Base-by-base conservation (phyloP, 176 grass and related monocot genomes). In the Eleusine indica region DNA sequence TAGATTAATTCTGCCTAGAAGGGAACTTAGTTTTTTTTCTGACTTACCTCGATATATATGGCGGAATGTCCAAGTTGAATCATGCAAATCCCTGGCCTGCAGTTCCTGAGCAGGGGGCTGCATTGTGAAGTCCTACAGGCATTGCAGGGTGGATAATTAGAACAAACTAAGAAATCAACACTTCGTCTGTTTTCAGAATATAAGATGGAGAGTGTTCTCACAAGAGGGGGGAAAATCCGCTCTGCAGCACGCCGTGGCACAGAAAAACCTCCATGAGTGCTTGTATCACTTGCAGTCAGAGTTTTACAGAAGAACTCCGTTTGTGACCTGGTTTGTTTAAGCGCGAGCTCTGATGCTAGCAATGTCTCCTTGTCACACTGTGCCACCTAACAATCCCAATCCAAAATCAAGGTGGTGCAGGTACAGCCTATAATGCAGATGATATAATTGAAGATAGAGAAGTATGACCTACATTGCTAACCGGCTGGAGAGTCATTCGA, bases 221-320 rank as follows among this genome's bases (percentile, higher is more conserved):
- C 93, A 83, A 94, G 90, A 86, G 54, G 87, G 65, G 90, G 87
- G 11, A 94, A 94, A 66, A 88, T 90, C 48, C 88, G 87, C 88
- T 94, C 93, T 1, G 93, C 93, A 54, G 93, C 79, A 65, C 90
- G 87, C 13, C 93, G 85, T 80, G 93, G 93, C 57, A 94, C 93
- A 30, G 93, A 94, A 83, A 94, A 94, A 43, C 93, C 93, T 84
- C 93, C 93, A 60, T 94, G 93, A 35, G 93, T 94, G 85, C 93
- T 94, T 83, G 93, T 94, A 84, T 94, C 93, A 90, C 93, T 94
- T 25, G 93, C 90, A 38, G 93, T 94, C 41, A 94, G 77, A 74
- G 88, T 94, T 86, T 94, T 94, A 85, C 93, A 94, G 43, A 94
- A 94, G 87, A 94, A 92, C 63, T 94, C 93, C 73, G 62, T 90